Evolutionary conservation across 495 filamentous ascomycete genomes (phyloP), one percentile per base, ranked within the genome.

Genomic region (Daldinia grandis): DNA sequence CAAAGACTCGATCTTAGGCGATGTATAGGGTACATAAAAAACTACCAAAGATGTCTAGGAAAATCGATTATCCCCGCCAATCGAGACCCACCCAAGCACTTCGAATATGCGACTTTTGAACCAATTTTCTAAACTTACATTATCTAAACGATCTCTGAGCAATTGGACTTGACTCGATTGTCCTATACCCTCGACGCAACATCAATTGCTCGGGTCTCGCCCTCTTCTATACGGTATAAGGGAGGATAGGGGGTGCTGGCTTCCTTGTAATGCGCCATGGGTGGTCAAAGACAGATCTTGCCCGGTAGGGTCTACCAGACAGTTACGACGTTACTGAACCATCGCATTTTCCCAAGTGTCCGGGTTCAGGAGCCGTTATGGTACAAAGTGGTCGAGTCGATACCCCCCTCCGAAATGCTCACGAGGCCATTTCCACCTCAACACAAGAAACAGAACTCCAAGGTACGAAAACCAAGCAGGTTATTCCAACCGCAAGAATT

Each of bases 401-500:
- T 95, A 61, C 94, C 95, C 15, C 95, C 95, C 1, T 80, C 93
- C 40, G 91, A 96, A 80, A 86, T 88, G 28, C 84, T 96, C 55
- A 86, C 87, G 56, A 87, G 88, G 64, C 85, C 92, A 17, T 81
- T 89, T 28, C 88, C 91, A 44, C 87, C 90, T 62, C 87, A 90
- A 69, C 85, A 90, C 66, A 78, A 82, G 49, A 71, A 74, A 30
- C 82, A 82, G 50, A 84, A 86, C 62, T 68, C 81, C 40, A 87
- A 82, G 68, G 82, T 80, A 24, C 82, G 81, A 62, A 82, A 89
- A 76, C 81, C 91, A 6, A 93, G 89, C 76, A 86, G 89, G 61
- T 76, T 97, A 73, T 98, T 93, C 81, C 86, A 89, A 73, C 95
- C 95, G 5, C 87, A 93, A 56, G 76, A 82, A 61, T 88, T 99